A percentile compares a stretch with the other conserved stretches of the same genome.
phyloP scores from a whole-genome alignment of 768 basidiomycete genomes.

The Agrocybe chaxingu region DNA sequence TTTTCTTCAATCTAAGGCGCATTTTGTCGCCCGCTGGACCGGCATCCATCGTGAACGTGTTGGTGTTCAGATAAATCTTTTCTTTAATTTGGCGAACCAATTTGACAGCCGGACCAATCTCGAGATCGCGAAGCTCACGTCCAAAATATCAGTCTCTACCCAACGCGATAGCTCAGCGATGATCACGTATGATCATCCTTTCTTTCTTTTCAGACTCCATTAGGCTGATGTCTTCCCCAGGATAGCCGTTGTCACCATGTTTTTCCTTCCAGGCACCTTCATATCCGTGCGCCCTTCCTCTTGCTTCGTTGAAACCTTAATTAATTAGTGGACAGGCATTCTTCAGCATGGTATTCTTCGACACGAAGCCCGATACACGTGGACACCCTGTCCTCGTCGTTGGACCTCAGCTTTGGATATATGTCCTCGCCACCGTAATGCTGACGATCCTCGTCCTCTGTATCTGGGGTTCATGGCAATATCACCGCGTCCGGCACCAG shows the following conservation, averaged over 20 bases:
- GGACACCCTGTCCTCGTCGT: background rate
- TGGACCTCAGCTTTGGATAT: background rate
- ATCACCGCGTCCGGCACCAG: background rate
- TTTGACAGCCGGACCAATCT: background rate
- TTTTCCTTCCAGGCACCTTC: slow-evolving; percentile 1
- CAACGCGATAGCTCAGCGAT: slow-evolving; percentile 3
- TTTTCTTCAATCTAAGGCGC: background rate
- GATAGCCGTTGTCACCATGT: slow-evolving; percentile 2
- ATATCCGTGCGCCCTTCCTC: background rate
- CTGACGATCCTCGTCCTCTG: background rate
- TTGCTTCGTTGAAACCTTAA: too few relatives aligned
- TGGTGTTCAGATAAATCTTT: background rate
- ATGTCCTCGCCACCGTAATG: background rate
- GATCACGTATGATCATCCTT: background rate
- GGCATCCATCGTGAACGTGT: background rate
- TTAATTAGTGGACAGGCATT: background rate
- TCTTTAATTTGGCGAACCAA: background rate
- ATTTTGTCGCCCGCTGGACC: background rate
- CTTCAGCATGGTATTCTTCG: slow-evolving; percentile 1
- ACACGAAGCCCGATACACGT: background rate
- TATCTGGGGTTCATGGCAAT: background rate
- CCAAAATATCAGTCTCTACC: background rate
- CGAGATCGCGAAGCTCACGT: slow-evolving; percentile 1
- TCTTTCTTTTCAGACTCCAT: background rate
- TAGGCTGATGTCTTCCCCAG: background rate